These are phyloP conservation scores for Suillus decipiens DNA, from an alignment of 768 basidiomycete species.

Conservation along the genomic window DNA sequence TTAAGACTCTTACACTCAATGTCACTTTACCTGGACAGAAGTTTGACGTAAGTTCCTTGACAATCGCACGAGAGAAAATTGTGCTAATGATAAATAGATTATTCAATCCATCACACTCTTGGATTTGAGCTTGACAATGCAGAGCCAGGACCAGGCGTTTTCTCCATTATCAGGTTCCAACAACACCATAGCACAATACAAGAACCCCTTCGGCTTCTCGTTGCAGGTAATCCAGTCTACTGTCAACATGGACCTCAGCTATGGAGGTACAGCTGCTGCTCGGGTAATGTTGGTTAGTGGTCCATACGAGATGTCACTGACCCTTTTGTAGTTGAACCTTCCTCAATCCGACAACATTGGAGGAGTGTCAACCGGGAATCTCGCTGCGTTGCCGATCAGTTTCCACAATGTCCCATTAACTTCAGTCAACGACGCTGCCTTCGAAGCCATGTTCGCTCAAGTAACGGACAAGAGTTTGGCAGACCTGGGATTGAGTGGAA, in stretches of 20 bases:
- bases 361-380: constrained; percentile 69
- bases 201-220: constrained; percentile 78
- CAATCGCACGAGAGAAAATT: not conserved
- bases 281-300: constrained; percentile 37
- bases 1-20: constrained; percentile 61
- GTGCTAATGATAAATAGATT: constrained; percentile 37
- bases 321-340: constrained; percentile 44
- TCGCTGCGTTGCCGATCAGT: constrained; percentile 57
- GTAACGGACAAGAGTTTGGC: constrained; percentile 52
- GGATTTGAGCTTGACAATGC: constrained; percentile 57
- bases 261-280: constrained; percentile 52
- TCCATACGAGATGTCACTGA: constrained; percentile 9
- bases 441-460: constrained; percentile 56
- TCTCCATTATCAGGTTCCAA: constrained; percentile 61
- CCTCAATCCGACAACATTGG: constrained; percentile 51
- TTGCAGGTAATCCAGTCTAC: constrained; percentile 60
- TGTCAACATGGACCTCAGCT: constrained; percentile 53
- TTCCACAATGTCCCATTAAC: constrained; percentile 59
- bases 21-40: constrained; percentile 65
- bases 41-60: constrained; percentile 41
- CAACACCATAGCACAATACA: constrained; percentile 56
- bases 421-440: constrained; percentile 55
- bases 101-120: constrained; percentile 63
- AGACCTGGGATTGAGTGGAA: constrained; percentile 53
- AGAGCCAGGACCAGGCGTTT: constrained; percentile 53